Percentiles rank a stretch among this genome's conserved stretches.
phyloP scores from a whole-genome alignment of 768 basidiomycete species.

The Psilocybe azurescens region DNA sequence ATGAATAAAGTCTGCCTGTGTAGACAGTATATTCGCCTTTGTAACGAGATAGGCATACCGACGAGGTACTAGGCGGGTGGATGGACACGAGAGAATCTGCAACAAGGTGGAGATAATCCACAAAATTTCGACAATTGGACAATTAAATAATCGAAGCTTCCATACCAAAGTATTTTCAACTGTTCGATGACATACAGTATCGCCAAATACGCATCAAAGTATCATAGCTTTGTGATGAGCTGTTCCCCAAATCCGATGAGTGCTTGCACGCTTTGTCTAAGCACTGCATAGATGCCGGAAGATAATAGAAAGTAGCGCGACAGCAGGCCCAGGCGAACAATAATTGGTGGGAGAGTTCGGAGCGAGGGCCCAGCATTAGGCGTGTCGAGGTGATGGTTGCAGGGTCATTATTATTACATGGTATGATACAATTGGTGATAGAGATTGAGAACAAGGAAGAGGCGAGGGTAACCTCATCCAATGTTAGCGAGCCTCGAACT shows the following conservation, averaged over 20 bases:
- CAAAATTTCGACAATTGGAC: too few species aligned
- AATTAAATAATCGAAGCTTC: too few species aligned
- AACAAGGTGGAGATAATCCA: too few species aligned
- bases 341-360: conserved; percentile 7
- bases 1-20: too few species aligned
- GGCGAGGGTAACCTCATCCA: not conserved
- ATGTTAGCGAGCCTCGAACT: conserved; percentile 80
- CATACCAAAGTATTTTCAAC: too few species aligned
- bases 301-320: not conserved
- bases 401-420: conserved; percentile 7
- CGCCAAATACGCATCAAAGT: too few species aligned
- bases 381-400: not conserved
- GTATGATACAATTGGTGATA: conserved; percentile 14
- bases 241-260: too few species aligned
- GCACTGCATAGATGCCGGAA: not conserved
- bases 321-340: conserved; percentile 1
- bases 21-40: too few species aligned
- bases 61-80: too few species aligned
- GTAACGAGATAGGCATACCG: too few species aligned
- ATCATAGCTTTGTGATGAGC: not conserved
- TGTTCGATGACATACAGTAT: too few species aligned
- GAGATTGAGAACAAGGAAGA: not conserved
- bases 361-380: not conserved
- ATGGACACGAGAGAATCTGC: too few species aligned
- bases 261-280: not conserved